These are phyloP conservation scores for Hortaea sp. DNA, from an alignment of 2,329 filamentous ascomycete species.

Conservation along the genomic window DNA sequence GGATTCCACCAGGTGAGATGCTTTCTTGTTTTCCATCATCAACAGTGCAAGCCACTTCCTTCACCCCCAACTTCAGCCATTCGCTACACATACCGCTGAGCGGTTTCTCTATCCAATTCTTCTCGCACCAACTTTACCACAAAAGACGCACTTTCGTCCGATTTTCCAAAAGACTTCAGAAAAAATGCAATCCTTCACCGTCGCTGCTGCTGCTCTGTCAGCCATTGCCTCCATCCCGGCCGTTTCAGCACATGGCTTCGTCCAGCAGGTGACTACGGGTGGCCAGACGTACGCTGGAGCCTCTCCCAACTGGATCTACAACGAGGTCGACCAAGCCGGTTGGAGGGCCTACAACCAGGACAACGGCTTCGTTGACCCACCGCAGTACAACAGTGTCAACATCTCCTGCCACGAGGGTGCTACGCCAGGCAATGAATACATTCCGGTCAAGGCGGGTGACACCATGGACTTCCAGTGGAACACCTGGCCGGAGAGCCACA, in stretches of 20 bases:
- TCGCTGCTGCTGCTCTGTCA: constrained; percentile 7
- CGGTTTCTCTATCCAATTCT: constrained; percentile 9
- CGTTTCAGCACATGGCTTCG: constrained; percentile 34
- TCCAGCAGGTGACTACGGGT: constrained; percentile 36
- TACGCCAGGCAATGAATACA: constrained; percentile 40
- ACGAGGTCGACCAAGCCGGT: constrained; percentile 34
- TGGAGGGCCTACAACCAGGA: constrained; percentile 45
- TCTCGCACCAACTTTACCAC: not conserved
- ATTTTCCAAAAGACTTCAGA: not conserved
- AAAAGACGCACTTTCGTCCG: not conserved
- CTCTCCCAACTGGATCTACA: constrained; percentile 33
- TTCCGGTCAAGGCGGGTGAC: constrained; percentile 51
- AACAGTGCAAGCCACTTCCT: constrained; percentile 1
- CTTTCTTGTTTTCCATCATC: not conserved
- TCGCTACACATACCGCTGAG: constrained; percentile 12
- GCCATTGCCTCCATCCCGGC: constrained; percentile 15
- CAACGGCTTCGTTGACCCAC: constrained; percentile 22
- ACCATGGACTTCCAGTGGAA: constrained; percentile 53
- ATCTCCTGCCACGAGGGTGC: constrained; percentile 43
- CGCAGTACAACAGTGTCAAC: constrained; percentile 13
- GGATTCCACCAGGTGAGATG: not conserved
- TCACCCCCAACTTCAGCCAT: constrained; percentile 1
- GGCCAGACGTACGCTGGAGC: constrained; percentile 37
- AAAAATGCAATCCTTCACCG: constrained; percentile 10
- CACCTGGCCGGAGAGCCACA: constrained; percentile 55